Percentiles rank a stretch among this genome's conserved stretches.
Evolutionary conservation across 768 basidiomycete species (phyloP).

Genomic region (Pholiota microspora): DNA sequence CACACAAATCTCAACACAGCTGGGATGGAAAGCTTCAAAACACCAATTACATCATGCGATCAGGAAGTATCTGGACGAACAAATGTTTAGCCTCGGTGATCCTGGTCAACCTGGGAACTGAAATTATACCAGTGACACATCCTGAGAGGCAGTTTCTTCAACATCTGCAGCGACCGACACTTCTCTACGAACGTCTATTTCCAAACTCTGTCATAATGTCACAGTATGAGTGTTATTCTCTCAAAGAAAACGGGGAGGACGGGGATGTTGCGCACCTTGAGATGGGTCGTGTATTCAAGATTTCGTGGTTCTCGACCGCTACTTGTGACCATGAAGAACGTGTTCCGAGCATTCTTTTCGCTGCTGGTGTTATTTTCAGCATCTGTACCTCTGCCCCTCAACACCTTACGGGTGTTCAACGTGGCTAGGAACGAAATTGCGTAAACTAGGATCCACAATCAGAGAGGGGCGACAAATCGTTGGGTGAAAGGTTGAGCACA

Average conservation of each 20-base stretch:
- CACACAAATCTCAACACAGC: not conserved
- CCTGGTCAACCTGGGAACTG: not conserved
- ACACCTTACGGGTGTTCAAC: slow-evolving; percentile 53
- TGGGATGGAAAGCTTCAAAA: too few relatives aligned
- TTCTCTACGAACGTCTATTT: slow-evolving; percentile 30
- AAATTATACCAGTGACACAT: slow-evolving; percentile 7
- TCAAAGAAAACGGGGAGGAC: not conserved
- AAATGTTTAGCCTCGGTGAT: not conserved
- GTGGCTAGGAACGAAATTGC: slow-evolving; percentile 41
- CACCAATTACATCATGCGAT: slow-evolving; percentile 1
- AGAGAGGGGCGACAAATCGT: slow-evolving; percentile 1
- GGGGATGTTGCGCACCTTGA: not conserved
- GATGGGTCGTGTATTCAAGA: not conserved
- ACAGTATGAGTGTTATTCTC: not conserved
- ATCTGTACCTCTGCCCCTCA: slow-evolving; percentile 53
- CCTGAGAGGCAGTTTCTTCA: slow-evolving; percentile 9
- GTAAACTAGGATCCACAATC: slow-evolving; percentile 29
- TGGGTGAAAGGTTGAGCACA: slow-evolving; percentile 16
- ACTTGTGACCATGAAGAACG: slow-evolving; percentile 23
- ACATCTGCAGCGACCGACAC: slow-evolving; percentile 28
- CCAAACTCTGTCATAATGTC: slow-evolving; percentile 22
- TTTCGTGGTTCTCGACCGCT: slow-evolving; percentile 14
- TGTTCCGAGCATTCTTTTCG: slow-evolving; percentile 16
- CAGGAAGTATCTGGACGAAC: not conserved
- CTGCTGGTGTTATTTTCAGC: slow-evolving; percentile 23